Evolutionary conservation across 1,284 basidiomycete species (phyloP).

Genomic region (Porodaedalea pini): DNA sequence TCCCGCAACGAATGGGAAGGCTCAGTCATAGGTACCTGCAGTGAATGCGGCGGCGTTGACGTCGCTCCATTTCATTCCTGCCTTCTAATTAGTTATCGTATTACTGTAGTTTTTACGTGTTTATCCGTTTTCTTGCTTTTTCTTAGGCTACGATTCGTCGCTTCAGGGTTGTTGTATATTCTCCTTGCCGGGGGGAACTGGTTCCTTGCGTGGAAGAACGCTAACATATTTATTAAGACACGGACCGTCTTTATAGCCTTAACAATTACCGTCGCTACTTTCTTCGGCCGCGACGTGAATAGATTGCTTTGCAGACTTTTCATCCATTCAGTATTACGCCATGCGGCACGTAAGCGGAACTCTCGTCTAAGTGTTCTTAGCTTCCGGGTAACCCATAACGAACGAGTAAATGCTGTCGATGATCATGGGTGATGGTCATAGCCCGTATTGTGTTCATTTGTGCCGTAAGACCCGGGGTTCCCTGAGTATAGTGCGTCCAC

Average conservation of each 20-base stretch:
- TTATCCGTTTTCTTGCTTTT: constrained; percentile 12
- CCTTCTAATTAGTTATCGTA: background rate
- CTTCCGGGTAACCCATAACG: background rate
- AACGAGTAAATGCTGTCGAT: background rate
- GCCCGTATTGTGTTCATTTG: background rate
- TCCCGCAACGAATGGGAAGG: constrained; percentile 18
- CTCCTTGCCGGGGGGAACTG: background rate
- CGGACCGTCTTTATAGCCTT: constrained; percentile 8
- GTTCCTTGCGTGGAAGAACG: constrained; percentile 1
- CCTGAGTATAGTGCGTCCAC: background rate
- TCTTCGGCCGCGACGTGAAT: background rate
- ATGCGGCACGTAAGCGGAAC: background rate
- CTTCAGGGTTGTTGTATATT: constrained; percentile 8
- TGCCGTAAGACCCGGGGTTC: constrained; percentile 5
- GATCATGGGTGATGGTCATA: constrained; percentile 1
- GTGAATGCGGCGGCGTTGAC: constrained; percentile 8
- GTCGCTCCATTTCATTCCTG: background rate
- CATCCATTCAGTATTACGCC: background rate
- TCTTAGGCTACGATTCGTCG: constrained; percentile 2
- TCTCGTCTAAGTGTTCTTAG: background rate
- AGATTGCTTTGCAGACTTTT: background rate
- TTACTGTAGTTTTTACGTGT: constrained; percentile 17
- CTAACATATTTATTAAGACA: constrained; percentile 9
- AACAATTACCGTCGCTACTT: constrained; percentile 1
- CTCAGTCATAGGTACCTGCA: constrained; percentile 9